Evolutionary conservation across 768 basidiomycete species (phyloP), one percentile per base, ranked within the genome.

Genomic region (Kwoniella mangroviensis): DNA sequence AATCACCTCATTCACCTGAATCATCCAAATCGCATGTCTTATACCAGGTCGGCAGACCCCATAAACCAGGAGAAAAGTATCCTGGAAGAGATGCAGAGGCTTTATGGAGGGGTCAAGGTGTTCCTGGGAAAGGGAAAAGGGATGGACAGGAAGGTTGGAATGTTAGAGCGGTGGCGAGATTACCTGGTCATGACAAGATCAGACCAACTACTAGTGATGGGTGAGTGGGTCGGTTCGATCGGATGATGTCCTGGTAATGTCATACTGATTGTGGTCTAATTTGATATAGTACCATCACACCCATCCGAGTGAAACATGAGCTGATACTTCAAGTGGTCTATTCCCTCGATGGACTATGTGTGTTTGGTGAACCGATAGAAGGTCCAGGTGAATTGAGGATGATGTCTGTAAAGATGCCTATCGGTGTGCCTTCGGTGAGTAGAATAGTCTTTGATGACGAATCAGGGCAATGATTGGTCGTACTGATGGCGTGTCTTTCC

Each of bases 341-440:
- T 64, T 80, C 81, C 13, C 66, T 82, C 4, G 70, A 82, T 10
- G 80, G 79, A 4, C 69, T 77, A 52, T 63, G 57, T 28, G 71
- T 78, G 1, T 26, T 49, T 12, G 79, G 78, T 3, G 42, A 57
- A 19, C 70, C 74, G 2, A 60, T 80, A 1, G 54, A 76, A 22
- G 75, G 76, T 56, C 79, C 81, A 12, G 81, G 81, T 22, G 80
- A 81, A 60, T 65, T 81, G 51, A n/a, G 77, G 22, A 76, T 78
- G 76, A 75, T 82, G 74, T 55, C 68, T 28, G 66, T 81, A 28
- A 79, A 67, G 26, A 70, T 76, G 45, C 73, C 75, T 2, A 65
- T 79, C n/a, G 59, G 59, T 6, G 59, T 82, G 26, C 80, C 81
- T 40, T 80, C 80, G 40, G 80, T 81, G 59, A 72, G 80, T 74